These are phyloP conservation scores for Silene coronaria DNA, from an alignment of 179 eudicot species.

Conservation along the genomic window DNA sequence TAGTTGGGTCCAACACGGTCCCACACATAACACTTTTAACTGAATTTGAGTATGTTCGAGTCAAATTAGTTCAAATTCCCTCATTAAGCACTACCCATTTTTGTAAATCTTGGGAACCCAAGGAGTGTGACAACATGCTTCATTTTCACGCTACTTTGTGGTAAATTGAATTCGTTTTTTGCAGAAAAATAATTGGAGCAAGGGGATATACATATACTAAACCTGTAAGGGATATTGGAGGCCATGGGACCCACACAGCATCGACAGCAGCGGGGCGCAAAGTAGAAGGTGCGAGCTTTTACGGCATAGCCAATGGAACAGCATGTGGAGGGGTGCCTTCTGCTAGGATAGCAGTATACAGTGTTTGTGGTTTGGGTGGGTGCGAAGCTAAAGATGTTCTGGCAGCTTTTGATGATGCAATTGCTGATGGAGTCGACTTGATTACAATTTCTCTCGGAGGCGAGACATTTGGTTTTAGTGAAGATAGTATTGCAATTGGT, in stretches of 20 bases:
- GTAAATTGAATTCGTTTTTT: slow-evolving; percentile 1
- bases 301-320: slow-evolving; percentile 37
- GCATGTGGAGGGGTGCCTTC: slow-evolving; percentile 51
- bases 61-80: too few relatives aligned
- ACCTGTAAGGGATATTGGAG: slow-evolving; percentile 37
- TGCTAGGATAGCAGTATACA: slow-evolving; percentile 52
- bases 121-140: too few relatives aligned
- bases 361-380: slow-evolving; percentile 30
- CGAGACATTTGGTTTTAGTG: background rate
- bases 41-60: too few relatives aligned
- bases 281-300: slow-evolving; percentile 29
- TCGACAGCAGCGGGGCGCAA: slow-evolving; percentile 48
- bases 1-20: too few relatives aligned
- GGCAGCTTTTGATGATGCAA: slow-evolving; percentile 57
- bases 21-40: too few relatives aligned
- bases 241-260: slow-evolving; percentile 60
- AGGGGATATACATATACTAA: slow-evolving; percentile 16
- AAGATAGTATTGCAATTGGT: slow-evolving; percentile 45
- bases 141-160: too few relatives aligned
- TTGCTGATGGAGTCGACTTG: slow-evolving; percentile 63
- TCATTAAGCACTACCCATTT: too few relatives aligned
- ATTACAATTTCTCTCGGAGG: slow-evolving; percentile 42
- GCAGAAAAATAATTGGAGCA: slow-evolving; percentile 57
- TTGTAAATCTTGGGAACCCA: too few relatives aligned
- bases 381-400: slow-evolving; percentile 36